Percentiles rank a stretch among this genome's conserved stretches.
phyloP scores from a whole-genome alignment of 2,329 filamentous ascomycete species.

The Talaromyces sp. region DNA sequence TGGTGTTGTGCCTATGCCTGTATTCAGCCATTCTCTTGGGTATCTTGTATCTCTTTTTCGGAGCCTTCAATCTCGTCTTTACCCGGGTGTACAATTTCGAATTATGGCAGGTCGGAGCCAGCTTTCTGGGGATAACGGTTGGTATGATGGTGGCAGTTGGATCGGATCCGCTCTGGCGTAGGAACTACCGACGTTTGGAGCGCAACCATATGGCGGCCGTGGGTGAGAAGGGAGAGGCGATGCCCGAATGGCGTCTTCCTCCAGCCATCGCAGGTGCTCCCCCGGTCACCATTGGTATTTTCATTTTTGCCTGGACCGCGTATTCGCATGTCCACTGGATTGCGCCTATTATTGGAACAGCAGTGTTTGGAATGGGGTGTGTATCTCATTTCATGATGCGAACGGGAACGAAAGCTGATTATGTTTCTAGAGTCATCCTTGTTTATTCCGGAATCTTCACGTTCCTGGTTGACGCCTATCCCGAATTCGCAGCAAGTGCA shows the following conservation, averaged over 20 bases:
- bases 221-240: slow-evolving; percentile 40
- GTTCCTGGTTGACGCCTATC: slow-evolving; percentile 65
- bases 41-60: slow-evolving; percentile 86
- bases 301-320: slow-evolving; percentile 85
- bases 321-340: slow-evolving; percentile 70
- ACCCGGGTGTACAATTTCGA: slow-evolving; percentile 67
- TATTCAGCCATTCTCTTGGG: slow-evolving; percentile 82
- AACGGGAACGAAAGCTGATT: background rate
- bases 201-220: background rate
- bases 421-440: slow-evolving; percentile 62
- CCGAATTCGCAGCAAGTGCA: slow-evolving; percentile 51
- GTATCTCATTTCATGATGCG: slow-evolving; percentile 31
- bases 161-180: slow-evolving; percentile 45
- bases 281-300: slow-evolving; percentile 73
- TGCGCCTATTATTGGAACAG: slow-evolving; percentile 66
- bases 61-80: slow-evolving; percentile 80
- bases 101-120: slow-evolving; percentile 72
- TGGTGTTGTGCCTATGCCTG: slow-evolving; percentile 76
- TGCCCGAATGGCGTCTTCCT: slow-evolving; percentile 83
- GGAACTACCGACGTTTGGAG: slow-evolving; percentile 22
- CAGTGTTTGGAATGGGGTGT: slow-evolving; percentile 66
- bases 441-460: slow-evolving; percentile 83
- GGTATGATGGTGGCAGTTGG: slow-evolving; percentile 43
- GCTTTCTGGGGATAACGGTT: slow-evolving; percentile 58
- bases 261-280: slow-evolving; percentile 68